These are phyloP conservation scores for Sclerotinia trifoliorum DNA, from an alignment of 2,329 filamentous ascomycete species.

Conservation along the genomic window DNA sequence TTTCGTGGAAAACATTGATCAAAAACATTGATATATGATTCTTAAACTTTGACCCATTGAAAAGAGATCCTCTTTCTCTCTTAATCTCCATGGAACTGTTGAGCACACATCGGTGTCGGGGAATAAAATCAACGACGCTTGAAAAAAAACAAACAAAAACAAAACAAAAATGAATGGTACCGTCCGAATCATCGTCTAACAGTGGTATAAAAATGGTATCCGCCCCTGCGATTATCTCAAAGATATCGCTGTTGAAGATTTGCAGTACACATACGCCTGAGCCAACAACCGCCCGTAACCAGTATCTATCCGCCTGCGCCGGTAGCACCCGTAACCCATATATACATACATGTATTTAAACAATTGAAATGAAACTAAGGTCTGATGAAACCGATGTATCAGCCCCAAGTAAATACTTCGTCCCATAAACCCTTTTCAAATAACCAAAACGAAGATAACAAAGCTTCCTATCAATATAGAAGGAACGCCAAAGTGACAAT, in stretches of 20 bases:
- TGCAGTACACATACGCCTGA: conserved; percentile 13
- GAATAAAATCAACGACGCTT: not conserved
- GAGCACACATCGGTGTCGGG: not conserved
- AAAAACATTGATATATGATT: not conserved
- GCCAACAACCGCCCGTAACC: conserved; percentile 7
- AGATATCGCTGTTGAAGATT: not conserved
- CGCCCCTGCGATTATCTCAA: conserved; percentile 6
- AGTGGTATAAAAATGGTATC: conserved; percentile 16
- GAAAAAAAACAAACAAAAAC: not conserved
- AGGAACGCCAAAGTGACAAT: not conserved
- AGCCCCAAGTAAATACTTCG: not conserved
- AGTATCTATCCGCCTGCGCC: conserved; percentile 12
- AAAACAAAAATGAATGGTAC: conserved; percentile 9
- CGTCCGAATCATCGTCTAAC: conserved; percentile 1
- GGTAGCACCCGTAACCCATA: conserved; percentile 15
- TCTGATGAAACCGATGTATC: not conserved
- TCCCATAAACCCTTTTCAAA: conserved; percentile 10
- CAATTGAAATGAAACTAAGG: not conserved
- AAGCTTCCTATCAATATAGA: not conserved
- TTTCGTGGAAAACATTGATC: not conserved
- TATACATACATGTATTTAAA: conserved; percentile 15
- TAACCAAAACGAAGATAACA: conserved; percentile 13
- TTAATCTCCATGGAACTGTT: not conserved
- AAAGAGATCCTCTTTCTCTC: not conserved
- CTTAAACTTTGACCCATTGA: not conserved